Base-by-base conservation (phyloP, 176 grass and related monocot genomes). In the Carex littledalei region DNA sequence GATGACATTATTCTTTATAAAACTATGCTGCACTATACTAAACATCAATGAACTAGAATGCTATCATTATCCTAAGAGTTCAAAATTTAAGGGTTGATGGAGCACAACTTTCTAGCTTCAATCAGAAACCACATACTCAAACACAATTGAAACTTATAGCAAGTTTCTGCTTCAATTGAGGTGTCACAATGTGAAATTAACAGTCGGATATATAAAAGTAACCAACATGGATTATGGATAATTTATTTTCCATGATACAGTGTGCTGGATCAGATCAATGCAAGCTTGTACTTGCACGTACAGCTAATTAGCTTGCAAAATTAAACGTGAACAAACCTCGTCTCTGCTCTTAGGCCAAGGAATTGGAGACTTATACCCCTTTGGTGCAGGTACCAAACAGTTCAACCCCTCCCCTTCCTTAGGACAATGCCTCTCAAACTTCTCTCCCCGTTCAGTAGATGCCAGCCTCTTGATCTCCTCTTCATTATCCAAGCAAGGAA, bases 261-360 rank as follows among this genome's bases (percentile, higher is more conserved):
- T 69, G 32, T 69, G 37, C 32, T 69, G 66, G 14, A 69, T 69
- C 31, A 39, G 66, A 69, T 61, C 41, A 75, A 50, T 53, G n/a
- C 45, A 22, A 24, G 3, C 41, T 70, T 18, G n/a, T 49, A 49
- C n/a, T 5, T 74, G 69, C 69, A 49, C 0, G 41, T n/a, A 32
- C 11, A 22, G 41, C 31, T 73, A 82, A 9, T 16, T 32, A 88
- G 80, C 74, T 29, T 55, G 65, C n/a, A 66, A 81, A 8, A 55
- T 68, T 76, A 69, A 86, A 82, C 7, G 35, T 22, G 41, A 65
- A 31, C 81, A 80, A 88, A 98, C 95, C 95, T 98, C 93, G 3
- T 98, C 93, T 95, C 91, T 93, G 87, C 95, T 98, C 61, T 63
- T 73, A 52, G 93, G 95, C 93, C 95, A 98, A 16, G 95, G 88